Conservation (phyloP, 257 asterid species). For the Cynanchum wilfordii region DNA sequence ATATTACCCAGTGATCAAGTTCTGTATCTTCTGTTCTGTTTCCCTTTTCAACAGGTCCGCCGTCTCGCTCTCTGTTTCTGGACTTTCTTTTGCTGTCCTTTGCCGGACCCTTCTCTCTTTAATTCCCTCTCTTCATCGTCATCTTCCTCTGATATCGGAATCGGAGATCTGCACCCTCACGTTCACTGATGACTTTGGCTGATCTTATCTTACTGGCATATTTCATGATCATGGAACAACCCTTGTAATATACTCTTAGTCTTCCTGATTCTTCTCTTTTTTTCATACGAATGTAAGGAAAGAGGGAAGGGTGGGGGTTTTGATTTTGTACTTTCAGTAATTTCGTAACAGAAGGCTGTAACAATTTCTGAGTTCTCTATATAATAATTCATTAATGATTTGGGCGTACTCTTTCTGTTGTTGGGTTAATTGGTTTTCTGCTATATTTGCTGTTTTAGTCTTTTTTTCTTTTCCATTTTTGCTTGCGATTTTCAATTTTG, state of each 20-base stretch:
- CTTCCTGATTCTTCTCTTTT: neutral
- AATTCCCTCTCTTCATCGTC: constrained; percentile 8
- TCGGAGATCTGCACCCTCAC: constrained; percentile 44
- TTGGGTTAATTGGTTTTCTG: neutral
- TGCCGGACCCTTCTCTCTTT: constrained; percentile 15
- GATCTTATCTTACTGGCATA: constrained; percentile 1
- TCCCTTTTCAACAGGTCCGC: constrained; percentile 71
- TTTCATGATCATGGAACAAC: too few species aligned
- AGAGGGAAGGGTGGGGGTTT: neutral
- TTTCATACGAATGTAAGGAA: neutral
- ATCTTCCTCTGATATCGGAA: constrained; percentile 22
- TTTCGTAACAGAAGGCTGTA: neutral
- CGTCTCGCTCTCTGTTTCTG: constrained; percentile 67
- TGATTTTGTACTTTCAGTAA: neutral
- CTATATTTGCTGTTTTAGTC: neutral
- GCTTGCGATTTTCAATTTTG: neutral
- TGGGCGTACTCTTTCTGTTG: neutral
- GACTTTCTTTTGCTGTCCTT: constrained; percentile 65
- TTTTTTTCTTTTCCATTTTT: neutral
- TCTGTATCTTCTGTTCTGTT: constrained; percentile 64
- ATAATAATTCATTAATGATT: neutral
- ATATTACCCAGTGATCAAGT: constrained; percentile 60
- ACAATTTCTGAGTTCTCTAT: neutral
- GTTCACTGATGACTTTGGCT: constrained; percentile 12
- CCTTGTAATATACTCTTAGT: neutral